A percentile compares a stretch with the other conserved stretches of the same genome.
phyloP scores from a whole-genome alignment of 2,329 filamentous ascomycete species.

The Penicillium brevicompactum region DNA sequence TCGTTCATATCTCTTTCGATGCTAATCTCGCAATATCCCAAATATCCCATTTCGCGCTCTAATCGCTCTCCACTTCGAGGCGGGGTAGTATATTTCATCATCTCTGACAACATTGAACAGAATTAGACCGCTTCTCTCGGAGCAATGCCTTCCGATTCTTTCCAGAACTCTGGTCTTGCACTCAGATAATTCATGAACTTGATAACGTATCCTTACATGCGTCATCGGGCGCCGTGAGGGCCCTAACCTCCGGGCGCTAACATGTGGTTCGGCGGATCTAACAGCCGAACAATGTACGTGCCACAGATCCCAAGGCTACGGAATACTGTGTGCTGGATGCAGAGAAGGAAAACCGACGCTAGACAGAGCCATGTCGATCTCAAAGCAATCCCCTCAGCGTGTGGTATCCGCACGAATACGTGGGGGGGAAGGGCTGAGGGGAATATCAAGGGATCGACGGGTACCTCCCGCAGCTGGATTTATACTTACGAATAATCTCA shows the following conservation, averaged over 20 bases:
- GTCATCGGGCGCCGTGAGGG: slow-evolving; percentile 19
- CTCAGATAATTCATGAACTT: background rate
- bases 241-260: slow-evolving; percentile 7
- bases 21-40: background rate
- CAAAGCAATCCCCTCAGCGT: background rate
- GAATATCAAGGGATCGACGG: background rate
- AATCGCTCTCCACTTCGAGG: slow-evolving; percentile 2
- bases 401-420: too few species aligned
- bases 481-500: slow-evolving; percentile 7
- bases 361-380: slow-evolving; percentile 2
- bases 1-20: background rate
- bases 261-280: slow-evolving; percentile 19
- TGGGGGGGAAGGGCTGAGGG: background rate
- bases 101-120: slow-evolving; percentile 4
- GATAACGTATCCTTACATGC: slow-evolving; percentile 6
- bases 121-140: slow-evolving; percentile 3
- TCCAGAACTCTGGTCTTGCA: background rate
- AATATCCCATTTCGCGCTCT: background rate
- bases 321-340: background rate
- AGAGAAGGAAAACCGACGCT: background rate
- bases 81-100: slow-evolving; percentile 5
- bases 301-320: slow-evolving; percentile 7
- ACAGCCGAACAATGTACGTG: slow-evolving; percentile 8
- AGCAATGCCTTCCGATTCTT: background rate
- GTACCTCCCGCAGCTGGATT: background rate